Percentiles rank a stretch among this genome's conserved stretches.
Evolutionary conservation across 768 basidiomycete species (phyloP).

Genomic region (Chlorophyllum brunneum): DNA sequence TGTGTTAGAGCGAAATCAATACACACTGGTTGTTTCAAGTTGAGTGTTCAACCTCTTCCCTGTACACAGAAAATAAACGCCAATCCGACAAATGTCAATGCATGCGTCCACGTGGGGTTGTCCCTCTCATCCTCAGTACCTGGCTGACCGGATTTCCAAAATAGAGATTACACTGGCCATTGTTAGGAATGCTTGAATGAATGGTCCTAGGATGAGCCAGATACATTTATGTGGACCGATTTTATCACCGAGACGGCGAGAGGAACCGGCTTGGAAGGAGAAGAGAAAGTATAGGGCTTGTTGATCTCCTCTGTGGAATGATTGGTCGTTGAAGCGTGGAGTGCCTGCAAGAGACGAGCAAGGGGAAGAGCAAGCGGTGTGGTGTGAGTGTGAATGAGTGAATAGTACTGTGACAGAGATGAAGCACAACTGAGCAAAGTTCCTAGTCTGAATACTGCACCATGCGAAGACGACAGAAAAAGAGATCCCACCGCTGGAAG

Average conservation of each 20-base stretch:
- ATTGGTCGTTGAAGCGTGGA: conserved; percentile 40
- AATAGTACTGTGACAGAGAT: too few species aligned
- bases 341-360: conserved; percentile 70
- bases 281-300: conserved; percentile 78
- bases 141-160: conserved; percentile 65
- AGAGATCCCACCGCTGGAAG: conserved; percentile 63
- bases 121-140: conserved; percentile 52
- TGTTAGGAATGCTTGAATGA: conserved; percentile 73
- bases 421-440: conserved; percentile 55
- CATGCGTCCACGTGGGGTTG: conserved; percentile 67
- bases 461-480: conserved; percentile 82
- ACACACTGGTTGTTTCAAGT: conserved; percentile 72
- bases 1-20: background rate
- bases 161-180: conserved; percentile 65
- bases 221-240: conserved; percentile 68
- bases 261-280: conserved; percentile 75
- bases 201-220: conserved; percentile 71
- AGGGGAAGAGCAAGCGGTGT: conserved; percentile 71
- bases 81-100: conserved; percentile 62
- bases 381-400: background rate
- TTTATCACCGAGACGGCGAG: conserved; percentile 76
- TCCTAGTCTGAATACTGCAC: conserved; percentile 85
- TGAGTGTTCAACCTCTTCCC: conserved; percentile 81
- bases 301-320: conserved; percentile 78
- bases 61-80: conserved; percentile 85